Evolutionary conservation across 176 grass and related monocot species (phyloP).

Genomic region (Carex parvula): DNA sequence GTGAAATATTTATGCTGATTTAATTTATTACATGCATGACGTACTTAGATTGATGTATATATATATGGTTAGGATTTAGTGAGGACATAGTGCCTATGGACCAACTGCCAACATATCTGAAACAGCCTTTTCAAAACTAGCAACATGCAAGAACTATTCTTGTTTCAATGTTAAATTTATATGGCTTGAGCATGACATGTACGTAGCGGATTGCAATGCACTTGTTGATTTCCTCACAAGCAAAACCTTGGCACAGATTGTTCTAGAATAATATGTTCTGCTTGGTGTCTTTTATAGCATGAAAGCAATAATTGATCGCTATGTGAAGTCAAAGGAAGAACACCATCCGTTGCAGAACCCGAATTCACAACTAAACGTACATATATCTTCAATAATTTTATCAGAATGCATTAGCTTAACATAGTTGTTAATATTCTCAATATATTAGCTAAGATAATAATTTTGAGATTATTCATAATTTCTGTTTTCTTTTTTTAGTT

Average conservation of each 20-base stretch:
- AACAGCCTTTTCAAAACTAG: no score
- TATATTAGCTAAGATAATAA: background rate
- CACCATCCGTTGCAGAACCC: background rate
- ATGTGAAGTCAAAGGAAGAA: conserved; percentile 19
- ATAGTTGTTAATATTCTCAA: background rate
- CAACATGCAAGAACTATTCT: no score
- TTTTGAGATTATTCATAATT: background rate
- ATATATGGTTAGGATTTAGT: no score
- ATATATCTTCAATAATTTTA: background rate
- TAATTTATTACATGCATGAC: no score
- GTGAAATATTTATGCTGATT: no score
- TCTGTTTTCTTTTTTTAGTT: conserved; percentile 40
- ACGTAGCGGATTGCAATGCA: background rate
- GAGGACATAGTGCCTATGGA: no score
- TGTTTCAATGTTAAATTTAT: no score
- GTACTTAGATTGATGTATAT: no score
- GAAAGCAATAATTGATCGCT: conserved; percentile 27
- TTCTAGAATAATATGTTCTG: background rate
- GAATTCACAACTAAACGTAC: conserved; percentile 12
- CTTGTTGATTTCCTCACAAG: background rate
- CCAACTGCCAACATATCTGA: no score
- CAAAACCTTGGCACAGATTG: background rate
- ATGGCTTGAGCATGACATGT: no score
- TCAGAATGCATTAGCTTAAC: background rate
- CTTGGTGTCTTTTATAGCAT: background rate